Evolutionary conservation across 1,284 basidiomycete species (phyloP), one percentile per base, ranked within the genome.

Genomic region (Uromyces viciae-fabae): DNA sequence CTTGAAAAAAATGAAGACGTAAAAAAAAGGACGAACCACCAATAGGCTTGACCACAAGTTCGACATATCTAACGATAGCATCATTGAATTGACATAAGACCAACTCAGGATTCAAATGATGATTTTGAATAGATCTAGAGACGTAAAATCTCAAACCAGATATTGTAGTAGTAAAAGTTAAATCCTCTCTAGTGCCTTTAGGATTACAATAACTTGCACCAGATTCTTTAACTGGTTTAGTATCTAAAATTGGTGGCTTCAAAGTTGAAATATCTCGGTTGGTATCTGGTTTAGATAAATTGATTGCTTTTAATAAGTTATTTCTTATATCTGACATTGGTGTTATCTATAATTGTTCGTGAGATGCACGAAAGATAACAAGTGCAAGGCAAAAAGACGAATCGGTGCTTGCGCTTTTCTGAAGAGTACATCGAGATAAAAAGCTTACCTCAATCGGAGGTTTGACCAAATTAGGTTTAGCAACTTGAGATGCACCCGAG

Each of bases 181-280:
- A 84, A 77, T 86, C 84, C 2, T 86, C 84, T 19, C 84, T 84
- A 19, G 84, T 83, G 5, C 84, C 85, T 11, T 84, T 83, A 15
- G 84, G 82, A 77, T 87, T 87, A 84, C 87, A 88, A 83, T 87
- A 88, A 19, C 83, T 83, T 5, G 71, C 72, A 31, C 85, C 83
- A 2, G 86, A 85, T 71, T 87, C 86, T 60, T 86, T 87, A 80
- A 88, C 86, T 42, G 85, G 83, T 5, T 85, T 85, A 42, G 83
- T 82, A 52, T 84, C 82, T 0, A 85, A 84, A n/a, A n/a, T n/a
- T n/a, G n/a, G n/a, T n/a, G n/a, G n/a, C n/a, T n/a, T n/a, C 25
- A 86, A 82, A 56, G 84, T 85, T 78, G 84, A 84, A 75, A 87
- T 86, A 25, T 83, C 83, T 9, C 83, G 82, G 25, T 84, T 85